Percentiles rank a stretch among this genome's conserved stretches.
phyloP scores from a whole-genome alignment of 345 rosid species.

The Hibiscus mutabilis region DNA sequence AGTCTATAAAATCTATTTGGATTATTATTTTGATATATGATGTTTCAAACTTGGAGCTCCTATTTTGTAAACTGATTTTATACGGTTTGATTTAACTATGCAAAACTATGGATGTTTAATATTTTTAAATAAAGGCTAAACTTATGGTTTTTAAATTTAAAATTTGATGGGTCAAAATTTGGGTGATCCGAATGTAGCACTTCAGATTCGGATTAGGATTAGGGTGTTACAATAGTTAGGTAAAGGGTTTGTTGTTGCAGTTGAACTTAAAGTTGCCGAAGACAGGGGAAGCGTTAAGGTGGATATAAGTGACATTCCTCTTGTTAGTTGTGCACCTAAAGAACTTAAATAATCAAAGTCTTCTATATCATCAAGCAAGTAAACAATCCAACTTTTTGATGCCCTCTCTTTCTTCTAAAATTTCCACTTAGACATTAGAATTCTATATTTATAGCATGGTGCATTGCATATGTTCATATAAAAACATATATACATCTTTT shows the following conservation, averaged over 20 bases:
- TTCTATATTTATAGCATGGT: not conserved
- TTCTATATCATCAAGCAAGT: slow-evolving; percentile 51
- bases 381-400: not conserved
- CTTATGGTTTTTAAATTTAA: too few relatives aligned
- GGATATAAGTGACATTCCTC: slow-evolving; percentile 41
- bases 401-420: not conserved
- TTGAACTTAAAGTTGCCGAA: slow-evolving; percentile 42
- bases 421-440: not conserved
- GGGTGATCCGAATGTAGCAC: too few relatives aligned
- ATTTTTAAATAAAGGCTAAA: too few relatives aligned
- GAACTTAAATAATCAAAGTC: slow-evolving; percentile 48
- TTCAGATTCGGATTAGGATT: too few relatives aligned
- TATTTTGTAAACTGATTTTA: too few relatives aligned
- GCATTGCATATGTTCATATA: not conserved
- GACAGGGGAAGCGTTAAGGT: slow-evolving; percentile 39
- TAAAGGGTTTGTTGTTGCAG: slow-evolving; percentile 28
- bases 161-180: too few relatives aligned
- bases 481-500: not conserved
- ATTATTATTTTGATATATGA: too few relatives aligned
- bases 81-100: too few relatives aligned
- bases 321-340: slow-evolving; percentile 61
- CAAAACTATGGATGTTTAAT: too few relatives aligned
- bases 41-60: too few relatives aligned
- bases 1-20: too few relatives aligned
- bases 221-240: too few relatives aligned